Evolutionary conservation across 148 eudicot species (phyloP).

Genomic region (Nyssa sinensis): DNA sequence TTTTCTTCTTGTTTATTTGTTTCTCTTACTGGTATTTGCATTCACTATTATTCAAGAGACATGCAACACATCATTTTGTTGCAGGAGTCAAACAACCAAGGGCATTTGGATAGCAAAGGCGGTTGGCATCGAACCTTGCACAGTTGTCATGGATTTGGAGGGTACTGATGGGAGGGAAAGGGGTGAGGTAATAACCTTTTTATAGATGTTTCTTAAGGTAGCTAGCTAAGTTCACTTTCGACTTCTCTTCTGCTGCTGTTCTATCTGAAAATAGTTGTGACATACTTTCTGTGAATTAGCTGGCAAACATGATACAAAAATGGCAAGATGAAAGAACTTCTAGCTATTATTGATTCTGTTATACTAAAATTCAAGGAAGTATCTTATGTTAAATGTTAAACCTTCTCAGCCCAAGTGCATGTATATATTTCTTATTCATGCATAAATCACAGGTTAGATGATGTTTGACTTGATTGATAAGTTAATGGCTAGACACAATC

Average conservation of each 20-base stretch:
- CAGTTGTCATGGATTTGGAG: conserved; percentile 55
- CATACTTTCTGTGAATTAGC: no score
- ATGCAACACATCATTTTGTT: neutral
- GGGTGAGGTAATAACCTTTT: conserved; percentile 42
- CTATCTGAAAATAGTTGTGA: no score
- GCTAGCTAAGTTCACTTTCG: no score
- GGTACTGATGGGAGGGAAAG: conserved; percentile 60
- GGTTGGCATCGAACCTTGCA: conserved; percentile 46
- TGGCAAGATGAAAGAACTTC: no score
- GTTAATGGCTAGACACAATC: no score
- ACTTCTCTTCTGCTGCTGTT: no score
- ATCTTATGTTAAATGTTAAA: neutral
- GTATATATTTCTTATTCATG: neutral
- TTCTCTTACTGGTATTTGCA: conserved; percentile 1
- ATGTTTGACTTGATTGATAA: neutral
- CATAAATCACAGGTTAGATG: neutral
- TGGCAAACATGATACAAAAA: no score
- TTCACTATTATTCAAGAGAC: neutral
- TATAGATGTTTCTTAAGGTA: neutral
- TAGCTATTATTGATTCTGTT: no score
- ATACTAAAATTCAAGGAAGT: no score
- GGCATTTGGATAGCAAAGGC: conserved; percentile 55
- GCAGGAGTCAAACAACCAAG: conserved; percentile 43
- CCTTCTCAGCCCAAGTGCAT: neutral
- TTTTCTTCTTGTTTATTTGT: neutral